phyloP scores from a whole-genome alignment of 1,284 basidiomycete species.

The Thecaphora frezii region DNA sequence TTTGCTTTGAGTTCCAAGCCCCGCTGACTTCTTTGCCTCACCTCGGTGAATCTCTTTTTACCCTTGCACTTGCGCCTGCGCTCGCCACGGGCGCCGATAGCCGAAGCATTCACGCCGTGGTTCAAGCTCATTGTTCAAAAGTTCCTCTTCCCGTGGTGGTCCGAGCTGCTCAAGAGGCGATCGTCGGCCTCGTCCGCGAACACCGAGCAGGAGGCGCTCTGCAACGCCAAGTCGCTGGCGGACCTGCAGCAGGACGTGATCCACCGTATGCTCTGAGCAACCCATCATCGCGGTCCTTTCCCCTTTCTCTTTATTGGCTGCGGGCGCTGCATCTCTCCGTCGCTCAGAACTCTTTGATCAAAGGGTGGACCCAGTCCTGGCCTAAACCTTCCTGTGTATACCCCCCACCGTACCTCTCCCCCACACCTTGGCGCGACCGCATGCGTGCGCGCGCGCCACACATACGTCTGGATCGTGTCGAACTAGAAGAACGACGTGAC shows the following conservation, averaged over 20 bases:
- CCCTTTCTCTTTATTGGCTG: background rate
- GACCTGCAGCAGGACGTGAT: constrained; percentile 50
- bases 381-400: too few relatives aligned
- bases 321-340: too few relatives aligned
- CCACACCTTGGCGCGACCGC: too few relatives aligned
- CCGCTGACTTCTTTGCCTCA: background rate
- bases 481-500: too few relatives aligned
- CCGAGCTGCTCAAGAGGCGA: constrained; percentile 71
- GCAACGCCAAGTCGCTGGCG: constrained; percentile 46
- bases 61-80: background rate
- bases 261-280: constrained; percentile 40
- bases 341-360: too few relatives aligned
- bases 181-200: constrained; percentile 3
- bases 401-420: too few relatives aligned
- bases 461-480: too few relatives aligned
- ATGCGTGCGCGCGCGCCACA: too few relatives aligned
- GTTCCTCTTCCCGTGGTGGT: constrained; percentile 99
- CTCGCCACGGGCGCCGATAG: too few relatives aligned
- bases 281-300: too few relatives aligned
- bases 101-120: constrained; percentile 93
- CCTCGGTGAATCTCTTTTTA: constrained; percentile 1
- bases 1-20: too few relatives aligned
- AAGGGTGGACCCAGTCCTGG: too few relatives aligned
- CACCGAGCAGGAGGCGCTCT: constrained; percentile 2
- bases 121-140: constrained; percentile 97